Conservation (phyloP, 2,329 filamentous ascomycete species). For the Elsinoe ampelina region DNA sequence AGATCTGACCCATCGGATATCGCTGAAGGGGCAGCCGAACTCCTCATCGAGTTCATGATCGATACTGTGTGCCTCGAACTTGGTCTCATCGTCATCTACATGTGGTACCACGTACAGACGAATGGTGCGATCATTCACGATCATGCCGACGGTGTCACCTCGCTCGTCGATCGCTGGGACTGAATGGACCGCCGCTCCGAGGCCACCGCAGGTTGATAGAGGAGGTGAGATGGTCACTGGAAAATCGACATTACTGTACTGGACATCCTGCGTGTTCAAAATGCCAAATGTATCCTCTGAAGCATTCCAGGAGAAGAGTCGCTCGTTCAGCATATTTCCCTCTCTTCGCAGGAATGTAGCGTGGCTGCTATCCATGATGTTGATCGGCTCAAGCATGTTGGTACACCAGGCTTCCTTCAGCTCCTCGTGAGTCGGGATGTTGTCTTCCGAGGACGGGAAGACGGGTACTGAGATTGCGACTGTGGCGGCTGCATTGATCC, state of each 20-base stretch:
- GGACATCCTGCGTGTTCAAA: slow-evolving; percentile 26
- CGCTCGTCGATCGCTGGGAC: slow-evolving; percentile 29
- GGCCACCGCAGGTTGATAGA: slow-evolving; percentile 28
- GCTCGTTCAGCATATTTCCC: slow-evolving; percentile 24
- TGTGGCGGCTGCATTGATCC: slow-evolving; percentile 28
- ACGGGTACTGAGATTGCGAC: slow-evolving; percentile 29
- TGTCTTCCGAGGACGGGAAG: slow-evolving; percentile 24
- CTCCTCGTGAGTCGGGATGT: slow-evolving; percentile 27
- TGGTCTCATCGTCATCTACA: slow-evolving; percentile 20
- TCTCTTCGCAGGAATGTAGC: slow-evolving; percentile 28
- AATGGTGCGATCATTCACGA: slow-evolving; percentile 30
- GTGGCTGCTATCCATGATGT: slow-evolving; percentile 31
- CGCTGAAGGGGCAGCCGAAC: slow-evolving; percentile 30
- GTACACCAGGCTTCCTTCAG: slow-evolving; percentile 32
- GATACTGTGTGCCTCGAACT: slow-evolving; percentile 29
- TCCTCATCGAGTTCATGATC: slow-evolving; percentile 31
- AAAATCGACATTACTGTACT: slow-evolving; percentile 30
- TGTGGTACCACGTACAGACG: slow-evolving; percentile 29
- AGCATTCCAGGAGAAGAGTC: slow-evolving; percentile 30
- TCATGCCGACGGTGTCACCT: slow-evolving; percentile 30
- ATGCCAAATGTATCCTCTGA: slow-evolving; percentile 30
- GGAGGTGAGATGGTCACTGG: slow-evolving; percentile 31
- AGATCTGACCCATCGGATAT: slow-evolving; percentile 29
- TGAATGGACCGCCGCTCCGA: slow-evolving; percentile 29
- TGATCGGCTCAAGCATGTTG: slow-evolving; percentile 29